Evolutionary conservation across 495 filamentous ascomycete genomes (phyloP).

Genomic region (Aspergillus nanangensis): DNA sequence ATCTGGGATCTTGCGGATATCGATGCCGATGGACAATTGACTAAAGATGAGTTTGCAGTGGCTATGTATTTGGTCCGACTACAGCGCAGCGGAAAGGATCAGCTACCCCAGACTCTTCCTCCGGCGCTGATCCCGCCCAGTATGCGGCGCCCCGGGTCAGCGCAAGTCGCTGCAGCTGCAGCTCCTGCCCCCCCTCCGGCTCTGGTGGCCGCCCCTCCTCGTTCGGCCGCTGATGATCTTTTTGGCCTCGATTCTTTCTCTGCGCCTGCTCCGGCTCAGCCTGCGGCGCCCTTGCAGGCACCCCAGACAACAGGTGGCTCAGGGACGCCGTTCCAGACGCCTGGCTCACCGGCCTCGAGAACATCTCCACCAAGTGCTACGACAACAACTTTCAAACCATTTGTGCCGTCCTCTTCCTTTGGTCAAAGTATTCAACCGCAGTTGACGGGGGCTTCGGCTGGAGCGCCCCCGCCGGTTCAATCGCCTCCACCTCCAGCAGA

Average conservation of each 20-base stretch:
- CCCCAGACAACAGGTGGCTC: constrained; percentile 73
- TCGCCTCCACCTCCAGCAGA: constrained; percentile 59
- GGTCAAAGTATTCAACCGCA: constrained; percentile 78
- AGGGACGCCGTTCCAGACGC: constrained; percentile 32
- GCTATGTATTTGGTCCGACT: constrained; percentile 96
- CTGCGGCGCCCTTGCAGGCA: constrained; percentile 53
- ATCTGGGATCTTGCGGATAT: constrained; percentile 98
- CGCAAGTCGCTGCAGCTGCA: constrained; percentile 29
- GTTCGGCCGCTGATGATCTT: constrained; percentile 83
- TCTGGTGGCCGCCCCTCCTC: constrained; percentile 17
- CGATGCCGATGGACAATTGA: constrained; percentile 80
- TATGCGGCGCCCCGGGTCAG: constrained; percentile 63
- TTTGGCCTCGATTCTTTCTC: constrained; percentile 72
- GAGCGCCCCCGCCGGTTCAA: constrained; percentile 35
- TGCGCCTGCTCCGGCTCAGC: constrained; percentile 38
- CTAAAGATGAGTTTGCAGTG: constrained; percentile 88
- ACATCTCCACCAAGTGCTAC: constrained; percentile 34
- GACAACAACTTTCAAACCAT: constrained; percentile 75
- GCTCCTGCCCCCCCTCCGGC: constrained; percentile 46
- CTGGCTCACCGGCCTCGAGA: constrained; percentile 33
- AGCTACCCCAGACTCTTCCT: constrained; percentile 70
- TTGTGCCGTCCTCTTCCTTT: constrained; percentile 85
- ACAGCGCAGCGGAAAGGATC: constrained; percentile 68
- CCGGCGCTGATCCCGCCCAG: constrained; percentile 81
- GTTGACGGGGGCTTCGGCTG: constrained; percentile 64